phyloP scores from a whole-genome alignment of 768 basidiomycete species.

The Candolleomyces aberdarensis region DNA sequence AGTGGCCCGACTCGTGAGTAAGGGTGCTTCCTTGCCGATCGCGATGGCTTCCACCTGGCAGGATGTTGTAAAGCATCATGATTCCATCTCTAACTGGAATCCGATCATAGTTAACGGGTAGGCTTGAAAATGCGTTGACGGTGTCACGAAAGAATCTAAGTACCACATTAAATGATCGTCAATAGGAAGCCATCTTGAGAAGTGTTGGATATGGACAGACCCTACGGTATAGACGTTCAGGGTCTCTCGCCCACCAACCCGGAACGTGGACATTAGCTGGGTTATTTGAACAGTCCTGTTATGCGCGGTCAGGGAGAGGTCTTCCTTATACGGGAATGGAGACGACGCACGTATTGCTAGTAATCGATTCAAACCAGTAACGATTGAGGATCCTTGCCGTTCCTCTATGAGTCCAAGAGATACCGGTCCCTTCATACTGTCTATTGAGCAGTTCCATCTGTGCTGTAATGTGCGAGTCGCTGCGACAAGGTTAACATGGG shows the following conservation, averaged over 20 bases:
- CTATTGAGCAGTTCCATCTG: not conserved
- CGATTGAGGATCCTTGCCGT: not conserved
- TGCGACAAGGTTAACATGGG: not conserved
- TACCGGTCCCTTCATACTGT: not conserved
- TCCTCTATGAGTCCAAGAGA: not conserved
- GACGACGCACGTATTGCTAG: not conserved
- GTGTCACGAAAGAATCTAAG: slow-evolving; percentile 18
- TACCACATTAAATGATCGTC: no score
- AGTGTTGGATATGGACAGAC: slow-evolving; percentile 10
- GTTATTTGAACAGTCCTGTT: not conserved
- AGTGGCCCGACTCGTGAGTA: slow-evolving; percentile 38
- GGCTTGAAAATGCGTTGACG: slow-evolving; percentile 28
- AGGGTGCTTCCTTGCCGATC: slow-evolving; percentile 18
- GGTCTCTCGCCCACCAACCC: slow-evolving; percentile 9
- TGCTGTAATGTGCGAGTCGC: not conserved
- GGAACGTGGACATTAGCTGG: slow-evolving; percentile 15
- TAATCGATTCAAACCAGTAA: not conserved
- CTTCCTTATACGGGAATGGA: not conserved
- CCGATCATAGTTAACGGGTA: slow-evolving; percentile 29
- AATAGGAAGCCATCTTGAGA: no score
- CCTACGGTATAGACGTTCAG: slow-evolving; percentile 21
- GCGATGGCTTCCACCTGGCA: slow-evolving; percentile 25
- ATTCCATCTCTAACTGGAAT: slow-evolving; percentile 33
- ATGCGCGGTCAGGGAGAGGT: not conserved
- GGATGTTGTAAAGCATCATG: slow-evolving; percentile 27